Evolutionary conservation across 208 protist species (phyloP).

Genomic region (Trypanosoma melophagium): DNA sequence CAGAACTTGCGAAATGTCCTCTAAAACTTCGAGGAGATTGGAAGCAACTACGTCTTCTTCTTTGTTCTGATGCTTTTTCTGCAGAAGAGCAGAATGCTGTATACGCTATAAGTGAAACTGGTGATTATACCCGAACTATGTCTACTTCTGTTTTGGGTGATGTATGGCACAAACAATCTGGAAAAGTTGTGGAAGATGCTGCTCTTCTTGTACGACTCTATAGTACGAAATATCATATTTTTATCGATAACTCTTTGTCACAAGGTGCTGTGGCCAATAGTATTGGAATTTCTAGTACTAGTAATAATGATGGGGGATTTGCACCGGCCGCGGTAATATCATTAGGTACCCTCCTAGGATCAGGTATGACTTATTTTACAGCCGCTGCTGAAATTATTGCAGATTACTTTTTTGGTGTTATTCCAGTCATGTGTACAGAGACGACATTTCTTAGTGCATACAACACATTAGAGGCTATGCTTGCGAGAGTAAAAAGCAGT

Average conservation of each 20-base stretch:
- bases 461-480: constrained; percentile 45
- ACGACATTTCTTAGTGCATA: constrained; percentile 54
- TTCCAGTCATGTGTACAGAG: constrained; percentile 56
- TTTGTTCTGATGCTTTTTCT: constrained; percentile 49
- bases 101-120: constrained; percentile 37
- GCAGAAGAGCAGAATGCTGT: constrained; percentile 55
- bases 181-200: background rate
- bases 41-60: constrained; percentile 44
- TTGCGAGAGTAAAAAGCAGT: constrained; percentile 41
- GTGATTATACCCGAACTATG: constrained; percentile 11
- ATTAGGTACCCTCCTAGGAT: constrained; percentile 45
- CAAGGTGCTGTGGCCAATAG: background rate
- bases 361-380: constrained; percentile 63
- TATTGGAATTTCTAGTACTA: background rate
- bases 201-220: constrained; percentile 35
- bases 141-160: constrained; percentile 31
- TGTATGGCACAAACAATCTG: constrained; percentile 29
- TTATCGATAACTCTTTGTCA: constrained; percentile 20
- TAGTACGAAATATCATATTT: constrained; percentile 52
- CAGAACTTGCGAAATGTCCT: constrained; percentile 5
- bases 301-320: background rate
- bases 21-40: background rate
- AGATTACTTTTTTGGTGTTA: constrained; percentile 35
- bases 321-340: constrained; percentile 32
- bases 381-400: constrained; percentile 50